Evolutionary conservation across 176 grass and related monocot genomes (phyloP), one percentile per base, ranked within the genome.

Genomic region (Oryza coarctata): DNA sequence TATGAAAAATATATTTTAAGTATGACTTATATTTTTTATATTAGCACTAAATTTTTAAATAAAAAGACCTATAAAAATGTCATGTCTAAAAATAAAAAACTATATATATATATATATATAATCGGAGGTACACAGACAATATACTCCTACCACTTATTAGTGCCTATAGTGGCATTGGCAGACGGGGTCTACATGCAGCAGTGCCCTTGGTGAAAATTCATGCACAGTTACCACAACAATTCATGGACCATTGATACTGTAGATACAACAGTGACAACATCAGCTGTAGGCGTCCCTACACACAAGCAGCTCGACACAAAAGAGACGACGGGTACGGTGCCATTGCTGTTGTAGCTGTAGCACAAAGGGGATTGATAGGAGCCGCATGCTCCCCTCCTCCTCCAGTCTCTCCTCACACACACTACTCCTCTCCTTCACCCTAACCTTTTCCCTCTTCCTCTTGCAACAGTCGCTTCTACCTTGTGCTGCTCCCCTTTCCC

Each of bases 281-380:
- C 55, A 60, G 20, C 55, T 23, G 22, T 60, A 60, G 7, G 12
- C 68, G 67, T 65, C 57, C 45, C 64, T 63, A 70, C 78, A 17
- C 81, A 44, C 67, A 71, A 78, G 17, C 40, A 11, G 40, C 55
- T 23, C 10, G 55, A 34, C 70, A 75, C 71, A 32, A 63, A 86
- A 81, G 72, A 83, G 28, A 44, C 44, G 70, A 60, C 68, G 76
- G 28, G 68, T 31, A 82, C 26, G 68, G 47, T 74, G 20, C 60
- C 58, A 25, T 62, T 71, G 73, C 86, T 91, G 89, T 88, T 91
- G 89, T 88, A 88, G 43, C 43, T 58, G 22, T 58, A 60, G 76
- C 80, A 22, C 55, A 71, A 91, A 85, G 86, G 74, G 49, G 72
- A 85, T 55, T 83, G 90, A 79, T 84, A 82, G 71, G 30, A 86